These are phyloP conservation scores for Sclerotinia borealis DNA, from an alignment of 2,329 filamentous ascomycete species.

Conservation along the genomic window DNA sequence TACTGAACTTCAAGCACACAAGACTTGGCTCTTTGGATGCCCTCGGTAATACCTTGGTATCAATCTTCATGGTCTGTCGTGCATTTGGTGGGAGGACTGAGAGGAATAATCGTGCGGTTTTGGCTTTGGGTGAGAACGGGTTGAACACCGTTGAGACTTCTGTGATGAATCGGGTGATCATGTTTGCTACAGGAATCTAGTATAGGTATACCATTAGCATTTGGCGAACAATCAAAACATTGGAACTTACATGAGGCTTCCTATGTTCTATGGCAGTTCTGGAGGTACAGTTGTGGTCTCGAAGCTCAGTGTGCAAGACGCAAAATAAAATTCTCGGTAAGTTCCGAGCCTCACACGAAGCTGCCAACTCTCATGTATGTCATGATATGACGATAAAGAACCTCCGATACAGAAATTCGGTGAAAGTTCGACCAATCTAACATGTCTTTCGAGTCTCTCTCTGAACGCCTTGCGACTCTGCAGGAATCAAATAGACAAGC, in stretches of 20 bases:
- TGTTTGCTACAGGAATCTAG: constrained; percentile 36
- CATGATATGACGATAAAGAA: background rate
- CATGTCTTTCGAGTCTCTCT: constrained; percentile 55
- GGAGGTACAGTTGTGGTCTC: background rate
- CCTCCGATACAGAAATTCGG: background rate
- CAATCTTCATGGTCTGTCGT: constrained; percentile 69
- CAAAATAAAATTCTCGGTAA: constrained; percentile 5
- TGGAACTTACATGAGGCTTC: constrained; percentile 3
- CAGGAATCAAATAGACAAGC: constrained; percentile 58
- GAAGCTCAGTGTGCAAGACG: background rate
- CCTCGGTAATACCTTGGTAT: constrained; percentile 68
- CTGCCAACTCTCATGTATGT: constrained; percentile 1
- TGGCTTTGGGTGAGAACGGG: constrained; percentile 74
- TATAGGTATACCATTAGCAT: background rate
- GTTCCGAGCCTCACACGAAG: background rate
- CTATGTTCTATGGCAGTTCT: background rate
- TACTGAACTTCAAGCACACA: constrained; percentile 82
- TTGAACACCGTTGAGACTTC: constrained; percentile 84
- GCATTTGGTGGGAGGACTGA: constrained; percentile 76
- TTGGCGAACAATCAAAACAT: background rate
- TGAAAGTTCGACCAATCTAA: constrained; percentile 24
- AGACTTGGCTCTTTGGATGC: constrained; percentile 61
- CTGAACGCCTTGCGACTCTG: constrained; percentile 52
- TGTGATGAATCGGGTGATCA: constrained; percentile 85
- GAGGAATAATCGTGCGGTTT: constrained; percentile 83